phyloP scores from a whole-genome alignment of 140 eudicot genomes.

The Erigeron philadelphicus region DNA sequence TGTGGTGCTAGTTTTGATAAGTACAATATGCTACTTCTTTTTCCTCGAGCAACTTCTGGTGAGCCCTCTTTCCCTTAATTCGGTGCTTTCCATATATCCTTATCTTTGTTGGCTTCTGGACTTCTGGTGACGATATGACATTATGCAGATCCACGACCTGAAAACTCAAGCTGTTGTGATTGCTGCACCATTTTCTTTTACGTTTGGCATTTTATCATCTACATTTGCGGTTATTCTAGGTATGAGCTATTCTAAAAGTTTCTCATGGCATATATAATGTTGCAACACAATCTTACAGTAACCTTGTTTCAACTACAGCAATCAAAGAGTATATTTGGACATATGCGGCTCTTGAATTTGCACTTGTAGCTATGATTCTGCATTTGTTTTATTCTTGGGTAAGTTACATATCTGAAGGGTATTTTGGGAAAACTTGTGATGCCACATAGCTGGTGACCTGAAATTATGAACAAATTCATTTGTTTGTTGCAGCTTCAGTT shows the following conservation, averaged over 20 bases:
- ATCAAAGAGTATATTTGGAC: conserved; percentile 82
- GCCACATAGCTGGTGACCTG: background rate
- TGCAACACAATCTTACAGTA: conserved; percentile 15
- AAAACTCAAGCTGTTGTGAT: conserved; percentile 64
- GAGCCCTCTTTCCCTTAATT: conserved; percentile 20
- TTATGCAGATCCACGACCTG: conserved; percentile 54
- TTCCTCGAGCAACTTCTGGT: conserved; percentile 86
- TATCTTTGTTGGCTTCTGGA: background rate
- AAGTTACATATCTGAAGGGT: conserved; percentile 24
- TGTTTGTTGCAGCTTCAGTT: conserved; percentile 58
- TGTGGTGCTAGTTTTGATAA: conserved; percentile 76
- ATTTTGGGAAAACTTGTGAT: background rate
- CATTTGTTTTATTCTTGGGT: conserved; percentile 71
- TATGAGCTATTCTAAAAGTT: conserved; percentile 16
- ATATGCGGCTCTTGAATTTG: conserved; percentile 85
- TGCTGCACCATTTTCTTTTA: conserved; percentile 85
- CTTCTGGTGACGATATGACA: background rate
- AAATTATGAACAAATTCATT: conserved; percentile 9
- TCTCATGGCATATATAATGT: background rate
- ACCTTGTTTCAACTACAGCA: conserved; percentile 47
- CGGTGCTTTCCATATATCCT: conserved; percentile 5
- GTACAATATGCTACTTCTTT: conserved; percentile 83
- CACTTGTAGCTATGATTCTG: conserved; percentile 62
- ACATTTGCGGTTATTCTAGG: conserved; percentile 64
- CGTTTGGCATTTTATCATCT: conserved; percentile 66